These are phyloP conservation scores for Daldinia sp. DNA, from an alignment of 2,329 filamentous ascomycete genomes.

Conservation along the genomic window DNA sequence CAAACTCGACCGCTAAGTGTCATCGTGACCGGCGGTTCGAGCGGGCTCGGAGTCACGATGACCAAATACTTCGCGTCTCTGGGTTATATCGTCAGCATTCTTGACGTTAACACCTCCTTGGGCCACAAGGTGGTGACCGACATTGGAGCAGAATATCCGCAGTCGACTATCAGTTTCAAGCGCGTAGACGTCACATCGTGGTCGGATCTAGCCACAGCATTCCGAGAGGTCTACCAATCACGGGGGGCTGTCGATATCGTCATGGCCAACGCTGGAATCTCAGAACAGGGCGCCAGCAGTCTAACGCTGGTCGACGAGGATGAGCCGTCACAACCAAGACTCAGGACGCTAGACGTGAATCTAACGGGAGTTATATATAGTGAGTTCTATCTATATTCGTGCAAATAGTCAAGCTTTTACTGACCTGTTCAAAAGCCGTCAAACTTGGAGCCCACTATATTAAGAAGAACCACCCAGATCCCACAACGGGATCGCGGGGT, in stretches of 20 bases:
- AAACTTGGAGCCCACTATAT: slow-evolving; percentile 65
- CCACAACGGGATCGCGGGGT: slow-evolving; percentile 53
- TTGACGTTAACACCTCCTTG: slow-evolving; percentile 51
- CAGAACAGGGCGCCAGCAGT: slow-evolving; percentile 54
- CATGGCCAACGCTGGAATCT: slow-evolving; percentile 64
- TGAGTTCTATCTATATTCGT: slow-evolving; percentile 46
- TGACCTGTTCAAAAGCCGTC: slow-evolving; percentile 54
- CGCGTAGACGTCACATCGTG: slow-evolving; percentile 56
- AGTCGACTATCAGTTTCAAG: slow-evolving; percentile 49
- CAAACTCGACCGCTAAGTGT: slow-evolving; percentile 43
- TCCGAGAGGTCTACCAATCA: slow-evolving; percentile 50
- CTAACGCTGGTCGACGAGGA: slow-evolving; percentile 44
- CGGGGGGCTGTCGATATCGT: slow-evolving; percentile 59
- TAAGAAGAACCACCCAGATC: slow-evolving; percentile 55
- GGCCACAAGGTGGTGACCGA: slow-evolving; percentile 46
- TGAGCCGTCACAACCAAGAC: slow-evolving; percentile 46
- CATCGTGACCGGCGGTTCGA: slow-evolving; percentile 54
- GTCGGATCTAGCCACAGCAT: slow-evolving; percentile 53
- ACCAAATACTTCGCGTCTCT: slow-evolving; percentile 52
- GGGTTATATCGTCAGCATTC: slow-evolving; percentile 51
- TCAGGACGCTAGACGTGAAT: slow-evolving; percentile 52
- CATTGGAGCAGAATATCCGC: slow-evolving; percentile 47
- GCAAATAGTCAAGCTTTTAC: neutral
- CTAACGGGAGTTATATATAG: slow-evolving; percentile 59
- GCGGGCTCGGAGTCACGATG: slow-evolving; percentile 54